Evolutionary conservation across 2,329 filamentous ascomycete species (phyloP).

Genomic region (Pseudopithomyces chartarum): DNA sequence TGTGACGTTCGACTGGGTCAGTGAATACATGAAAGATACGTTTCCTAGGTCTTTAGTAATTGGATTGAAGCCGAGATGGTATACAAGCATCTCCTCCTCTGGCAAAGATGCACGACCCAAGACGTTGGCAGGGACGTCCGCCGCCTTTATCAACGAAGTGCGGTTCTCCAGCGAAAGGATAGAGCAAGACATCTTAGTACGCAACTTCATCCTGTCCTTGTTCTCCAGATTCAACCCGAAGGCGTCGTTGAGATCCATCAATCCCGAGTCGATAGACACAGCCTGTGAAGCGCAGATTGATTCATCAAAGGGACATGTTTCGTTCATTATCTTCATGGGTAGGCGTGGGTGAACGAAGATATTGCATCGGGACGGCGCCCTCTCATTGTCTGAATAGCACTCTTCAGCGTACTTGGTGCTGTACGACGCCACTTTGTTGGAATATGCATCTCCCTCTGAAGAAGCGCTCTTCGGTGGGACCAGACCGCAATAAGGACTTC

Average conservation of each 20-base stretch:
- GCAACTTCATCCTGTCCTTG: background rate
- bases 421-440: constrained; percentile 5
- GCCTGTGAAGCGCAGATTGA: background rate
- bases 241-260: background rate
- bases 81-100: background rate
- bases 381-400: constrained; percentile 11
- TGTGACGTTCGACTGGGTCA: background rate
- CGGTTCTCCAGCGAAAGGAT: background rate
- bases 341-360: background rate
- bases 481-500: constrained; percentile 15
- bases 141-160: background rate
- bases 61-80: background rate
- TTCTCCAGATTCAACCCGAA: background rate
- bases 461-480: constrained; percentile 5
- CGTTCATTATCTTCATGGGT: background rate
- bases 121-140: background rate
- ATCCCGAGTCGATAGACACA: background rate
- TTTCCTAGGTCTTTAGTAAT: background rate
- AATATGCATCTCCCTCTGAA: background rate
- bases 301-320: background rate
- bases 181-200: background rate
- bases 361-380: background rate
- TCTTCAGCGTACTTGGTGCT: constrained; percentile 12
- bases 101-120: background rate
- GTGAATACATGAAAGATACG: background rate